Evolutionary conservation across 208 protist species (phyloP).

Genomic region (Crithidia brevicula): DNA sequence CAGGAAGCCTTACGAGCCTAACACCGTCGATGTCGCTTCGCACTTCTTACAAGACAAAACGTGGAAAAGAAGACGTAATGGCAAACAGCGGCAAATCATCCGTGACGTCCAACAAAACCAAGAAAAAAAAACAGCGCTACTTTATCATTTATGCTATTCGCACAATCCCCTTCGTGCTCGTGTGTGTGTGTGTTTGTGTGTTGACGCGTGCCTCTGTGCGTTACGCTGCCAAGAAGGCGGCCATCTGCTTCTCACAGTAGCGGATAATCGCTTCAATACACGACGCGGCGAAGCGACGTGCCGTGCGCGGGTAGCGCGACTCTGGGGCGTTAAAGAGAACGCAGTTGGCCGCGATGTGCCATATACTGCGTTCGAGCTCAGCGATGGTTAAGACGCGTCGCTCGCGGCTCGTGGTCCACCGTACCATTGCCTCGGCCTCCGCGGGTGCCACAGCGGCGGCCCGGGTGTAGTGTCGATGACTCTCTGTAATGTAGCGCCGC

Average conservation of each 20-base stretch:
- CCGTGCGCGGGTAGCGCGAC: slow-evolving; percentile 70
- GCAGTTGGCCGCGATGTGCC: slow-evolving; percentile 86
- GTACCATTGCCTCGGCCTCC: slow-evolving; percentile 2
- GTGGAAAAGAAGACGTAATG: slow-evolving; percentile 8
- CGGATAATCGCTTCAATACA: slow-evolving; percentile 61
- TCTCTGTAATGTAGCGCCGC: slow-evolving; percentile 59
- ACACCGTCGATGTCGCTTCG: too few species aligned
- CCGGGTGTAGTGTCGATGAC: slow-evolving; percentile 47
- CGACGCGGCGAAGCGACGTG: slow-evolving; percentile 55
- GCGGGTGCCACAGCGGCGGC: not conserved
- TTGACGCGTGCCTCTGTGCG: too few species aligned
- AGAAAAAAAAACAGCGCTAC: too few species aligned
- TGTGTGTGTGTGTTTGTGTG: too few species aligned
- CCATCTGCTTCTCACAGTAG: slow-evolving; percentile 73
- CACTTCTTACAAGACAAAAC: too few species aligned
- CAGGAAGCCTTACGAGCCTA: too few species aligned
- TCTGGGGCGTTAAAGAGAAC: slow-evolving; percentile 86
- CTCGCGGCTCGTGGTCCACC: slow-evolving; percentile 21
- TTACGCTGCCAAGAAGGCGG: slow-evolving; percentile 1
- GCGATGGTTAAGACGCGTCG: slow-evolving; percentile 51
- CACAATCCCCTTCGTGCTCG: too few species aligned
- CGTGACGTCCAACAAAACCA: too few species aligned
- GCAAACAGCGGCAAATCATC: too few species aligned
- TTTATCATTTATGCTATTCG: too few species aligned
- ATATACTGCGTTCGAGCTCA: slow-evolving; percentile 75